phyloP scores from a whole-genome alignment of 1,284 basidiomycete genomes.

The Cutaneotrichosporon dermatis region DNA sequence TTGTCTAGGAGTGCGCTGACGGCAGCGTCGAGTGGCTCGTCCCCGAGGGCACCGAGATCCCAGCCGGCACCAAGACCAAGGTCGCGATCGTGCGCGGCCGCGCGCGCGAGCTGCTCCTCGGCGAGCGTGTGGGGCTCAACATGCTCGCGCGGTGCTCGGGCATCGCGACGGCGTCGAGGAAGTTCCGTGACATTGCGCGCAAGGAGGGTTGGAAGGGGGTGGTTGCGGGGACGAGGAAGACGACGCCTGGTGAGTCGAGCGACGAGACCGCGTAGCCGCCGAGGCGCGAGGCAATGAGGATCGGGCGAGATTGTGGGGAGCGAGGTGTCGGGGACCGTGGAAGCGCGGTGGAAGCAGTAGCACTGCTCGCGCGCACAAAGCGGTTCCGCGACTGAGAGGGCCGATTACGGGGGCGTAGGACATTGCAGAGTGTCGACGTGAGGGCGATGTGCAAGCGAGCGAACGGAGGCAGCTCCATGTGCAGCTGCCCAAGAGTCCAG shows the following conservation, averaged over 20 bases:
- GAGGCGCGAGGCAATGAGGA: too few species aligned
- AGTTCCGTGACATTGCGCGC: conserved; percentile 73
- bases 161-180: conserved; percentile 85
- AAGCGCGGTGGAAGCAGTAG: too few species aligned
- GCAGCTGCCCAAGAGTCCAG: too few species aligned
- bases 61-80: conserved; percentile 60
- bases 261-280: too few species aligned
- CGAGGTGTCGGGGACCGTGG: too few species aligned
- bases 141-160: conserved; percentile 92
- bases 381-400: too few species aligned
- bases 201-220: conserved; percentile 78
- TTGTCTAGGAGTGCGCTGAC: not conserved
- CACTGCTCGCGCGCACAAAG: too few species aligned
- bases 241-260: conserved; percentile 70
- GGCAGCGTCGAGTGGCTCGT: conserved; percentile 87
- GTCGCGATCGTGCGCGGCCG: conserved; percentile 89
- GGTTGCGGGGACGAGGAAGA: conserved; percentile 94
- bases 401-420: too few species aligned
- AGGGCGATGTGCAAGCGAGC: too few species aligned
- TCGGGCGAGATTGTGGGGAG: too few species aligned
- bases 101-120: conserved; percentile 81
- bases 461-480: too few species aligned
- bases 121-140: conserved; percentile 92
- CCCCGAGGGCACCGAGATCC: conserved; percentile 77
- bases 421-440: too few species aligned